phyloP scores from a whole-genome alignment of 805 yeast genomes.

The Starmerella asiatica region DNA sequence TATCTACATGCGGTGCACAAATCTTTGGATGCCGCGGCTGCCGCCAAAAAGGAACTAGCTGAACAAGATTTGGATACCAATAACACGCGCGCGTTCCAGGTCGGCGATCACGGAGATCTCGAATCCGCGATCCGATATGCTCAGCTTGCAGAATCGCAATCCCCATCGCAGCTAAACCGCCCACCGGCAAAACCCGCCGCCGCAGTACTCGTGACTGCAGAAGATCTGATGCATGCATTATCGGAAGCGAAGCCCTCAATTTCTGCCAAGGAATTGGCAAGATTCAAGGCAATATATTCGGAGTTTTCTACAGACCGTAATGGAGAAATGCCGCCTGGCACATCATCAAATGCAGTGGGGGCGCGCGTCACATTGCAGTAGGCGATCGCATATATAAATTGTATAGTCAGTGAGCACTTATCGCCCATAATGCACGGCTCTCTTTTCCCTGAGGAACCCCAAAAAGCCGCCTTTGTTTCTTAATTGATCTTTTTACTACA shows the following conservation, averaged over 20 bases:
- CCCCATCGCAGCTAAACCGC: not conserved
- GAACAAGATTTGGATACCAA: constrained; percentile 10
- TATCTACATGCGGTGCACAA: constrained; percentile 67
- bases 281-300: constrained; percentile 49
- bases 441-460: no score
- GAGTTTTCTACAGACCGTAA: constrained; percentile 66
- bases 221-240: constrained; percentile 50
- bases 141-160: not conserved
- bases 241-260: constrained; percentile 81
- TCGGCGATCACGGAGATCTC: constrained; percentile 8
- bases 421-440: no score
- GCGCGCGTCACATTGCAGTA: constrained; percentile 74
- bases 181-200: constrained; percentile 1
- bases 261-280: constrained; percentile 52
- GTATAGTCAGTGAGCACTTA: no score
- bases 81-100: constrained; percentile 15
- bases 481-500: no score
- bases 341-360: constrained; percentile 66
- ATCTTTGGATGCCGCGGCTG: constrained; percentile 26
- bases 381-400: not conserved
- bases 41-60: constrained; percentile 3
- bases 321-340: constrained; percentile 80
- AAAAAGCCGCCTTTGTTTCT: no score
- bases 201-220: constrained; percentile 36
- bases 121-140: constrained; percentile 9